Evolutionary conservation across 345 rosid genomes (phyloP).

Genomic region (Heritiera fomes): DNA sequence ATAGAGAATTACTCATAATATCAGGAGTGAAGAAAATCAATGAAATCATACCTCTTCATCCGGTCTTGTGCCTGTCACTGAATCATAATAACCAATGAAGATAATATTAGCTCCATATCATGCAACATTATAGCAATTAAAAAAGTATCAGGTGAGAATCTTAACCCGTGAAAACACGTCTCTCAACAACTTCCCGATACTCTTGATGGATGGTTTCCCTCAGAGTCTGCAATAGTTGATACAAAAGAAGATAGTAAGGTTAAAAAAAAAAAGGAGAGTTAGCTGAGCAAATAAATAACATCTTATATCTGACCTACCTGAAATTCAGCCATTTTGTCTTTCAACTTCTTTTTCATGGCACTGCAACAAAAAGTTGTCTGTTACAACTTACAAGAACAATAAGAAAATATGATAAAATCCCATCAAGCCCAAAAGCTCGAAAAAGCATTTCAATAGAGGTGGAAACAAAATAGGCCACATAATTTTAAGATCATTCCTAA

Average conservation of each 20-base stretch:
- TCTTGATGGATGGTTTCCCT: constrained; percentile 92
- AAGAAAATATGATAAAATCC: neutral
- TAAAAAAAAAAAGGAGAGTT: constrained; percentile 7
- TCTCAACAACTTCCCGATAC: constrained; percentile 91
- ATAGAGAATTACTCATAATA: constrained; percentile 10
- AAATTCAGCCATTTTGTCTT: constrained; percentile 89
- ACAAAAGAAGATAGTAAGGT: neutral
- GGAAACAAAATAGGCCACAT: neutral
- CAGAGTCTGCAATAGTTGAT: constrained; percentile 48
- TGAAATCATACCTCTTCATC: constrained; percentile 77
- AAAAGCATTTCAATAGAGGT: neutral
- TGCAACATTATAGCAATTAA: constrained; percentile 8
- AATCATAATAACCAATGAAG: constrained; percentile 30
- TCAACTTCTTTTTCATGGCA: constrained; percentile 85
- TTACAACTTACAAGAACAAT: neutral
- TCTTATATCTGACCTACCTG: constrained; percentile 49
- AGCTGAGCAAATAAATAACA: constrained; percentile 11
- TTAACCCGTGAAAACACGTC: constrained; percentile 96
- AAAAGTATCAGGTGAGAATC: constrained; percentile 10
- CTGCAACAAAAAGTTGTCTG: constrained; percentile 40
- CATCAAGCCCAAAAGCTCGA: neutral
- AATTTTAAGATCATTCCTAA: neutral
- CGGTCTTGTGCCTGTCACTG: constrained; percentile 83
- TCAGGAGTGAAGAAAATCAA: constrained; percentile 16
- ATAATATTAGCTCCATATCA: constrained; percentile 24